phyloP scores from a whole-genome alignment of 331 rosid species.

The Acacia concinna region DNA sequence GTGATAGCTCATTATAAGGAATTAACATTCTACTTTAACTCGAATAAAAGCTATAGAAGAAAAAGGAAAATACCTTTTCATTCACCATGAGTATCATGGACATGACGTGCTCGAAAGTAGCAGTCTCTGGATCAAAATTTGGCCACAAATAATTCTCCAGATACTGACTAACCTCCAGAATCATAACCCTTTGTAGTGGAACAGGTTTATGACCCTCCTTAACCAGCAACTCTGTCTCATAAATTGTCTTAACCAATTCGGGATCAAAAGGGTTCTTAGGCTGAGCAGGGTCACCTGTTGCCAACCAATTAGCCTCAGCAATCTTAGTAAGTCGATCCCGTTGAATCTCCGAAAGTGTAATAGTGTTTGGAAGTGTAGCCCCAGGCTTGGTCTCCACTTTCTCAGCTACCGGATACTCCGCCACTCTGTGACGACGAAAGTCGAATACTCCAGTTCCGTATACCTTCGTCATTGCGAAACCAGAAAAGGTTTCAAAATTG shows the following conservation, averaged over 20 bases:
- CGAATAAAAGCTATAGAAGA: neutral
- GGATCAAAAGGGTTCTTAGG: constrained; percentile 55
- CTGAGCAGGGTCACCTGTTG: constrained; percentile 37
- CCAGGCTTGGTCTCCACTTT: constrained; percentile 61
- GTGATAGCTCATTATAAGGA: neutral
- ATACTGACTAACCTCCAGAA: constrained; percentile 91
- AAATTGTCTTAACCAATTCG: constrained; percentile 71
- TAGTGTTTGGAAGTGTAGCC: constrained; percentile 55
- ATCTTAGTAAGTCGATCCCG: constrained; percentile 85
- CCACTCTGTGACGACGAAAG: constrained; percentile 93
- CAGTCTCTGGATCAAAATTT: constrained; percentile 64
- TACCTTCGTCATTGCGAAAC: constrained; percentile 66
- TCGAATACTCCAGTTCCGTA: constrained; percentile 83
- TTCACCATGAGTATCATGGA: constrained; percentile 90
- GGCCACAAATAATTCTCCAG: constrained; percentile 90
- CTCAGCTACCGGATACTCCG: constrained; percentile 75
- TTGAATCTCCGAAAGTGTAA: constrained; percentile 86
- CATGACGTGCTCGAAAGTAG: constrained; percentile 91
- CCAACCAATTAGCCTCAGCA: constrained; percentile 79
- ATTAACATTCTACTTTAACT: neutral
- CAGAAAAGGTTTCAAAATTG: neutral
- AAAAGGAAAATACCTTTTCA: constrained; percentile 72
- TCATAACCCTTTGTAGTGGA: constrained; percentile 91
- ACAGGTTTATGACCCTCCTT: constrained; percentile 78
- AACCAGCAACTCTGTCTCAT: constrained; percentile 65